phyloP scores from a whole-genome alignment of 108 stramenopile genomes.

The Nitzschia palea region DNA sequence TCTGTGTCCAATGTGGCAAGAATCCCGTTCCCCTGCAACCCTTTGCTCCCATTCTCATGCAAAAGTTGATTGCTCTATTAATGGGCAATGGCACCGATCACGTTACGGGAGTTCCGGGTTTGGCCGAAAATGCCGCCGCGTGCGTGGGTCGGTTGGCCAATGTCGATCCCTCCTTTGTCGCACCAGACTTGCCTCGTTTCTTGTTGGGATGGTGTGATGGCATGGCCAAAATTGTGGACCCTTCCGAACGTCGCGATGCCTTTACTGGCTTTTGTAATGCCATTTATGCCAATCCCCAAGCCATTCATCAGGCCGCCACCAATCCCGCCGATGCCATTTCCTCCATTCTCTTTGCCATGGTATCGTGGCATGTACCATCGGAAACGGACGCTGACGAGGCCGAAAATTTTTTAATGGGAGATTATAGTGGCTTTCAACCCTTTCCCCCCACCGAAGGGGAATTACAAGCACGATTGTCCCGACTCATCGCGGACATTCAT shows the following conservation, averaged over 20 bases:
- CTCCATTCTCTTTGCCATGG: slow-evolving; percentile 68
- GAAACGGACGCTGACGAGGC: slow-evolving; percentile 2
- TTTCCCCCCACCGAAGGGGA: slow-evolving; percentile 65
- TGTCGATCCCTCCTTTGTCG: slow-evolving; percentile 79
- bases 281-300: slow-evolving; percentile 74
- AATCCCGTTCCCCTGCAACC: slow-evolving; percentile 66
- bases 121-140: slow-evolving; percentile 88
- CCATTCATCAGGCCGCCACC: slow-evolving; percentile 46
- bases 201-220: slow-evolving; percentile 82
- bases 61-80: slow-evolving; percentile 70
- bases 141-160: slow-evolving; percentile 85
- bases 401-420: slow-evolving; percentile 32
- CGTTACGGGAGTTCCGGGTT: slow-evolving; percentile 52
- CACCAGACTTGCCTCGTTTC: slow-evolving; percentile 81
- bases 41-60: slow-evolving; percentile 57
- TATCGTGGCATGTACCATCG: slow-evolving; percentile 51
- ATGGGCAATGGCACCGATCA: slow-evolving; percentile 74
- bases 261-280: slow-evolving; percentile 69
- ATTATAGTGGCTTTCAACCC: slow-evolving; percentile 58
- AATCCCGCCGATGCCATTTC: slow-evolving; percentile 49
- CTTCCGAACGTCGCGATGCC: slow-evolving; percentile 71
- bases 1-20: slow-evolving; percentile 75
- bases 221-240: slow-evolving; percentile 67
- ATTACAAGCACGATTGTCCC: slow-evolving; percentile 45
- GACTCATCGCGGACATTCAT: slow-evolving; percentile 66